Base-by-base conservation (phyloP, 1,284 basidiomycete genomes). In the Ganoderma boninense region DNA sequence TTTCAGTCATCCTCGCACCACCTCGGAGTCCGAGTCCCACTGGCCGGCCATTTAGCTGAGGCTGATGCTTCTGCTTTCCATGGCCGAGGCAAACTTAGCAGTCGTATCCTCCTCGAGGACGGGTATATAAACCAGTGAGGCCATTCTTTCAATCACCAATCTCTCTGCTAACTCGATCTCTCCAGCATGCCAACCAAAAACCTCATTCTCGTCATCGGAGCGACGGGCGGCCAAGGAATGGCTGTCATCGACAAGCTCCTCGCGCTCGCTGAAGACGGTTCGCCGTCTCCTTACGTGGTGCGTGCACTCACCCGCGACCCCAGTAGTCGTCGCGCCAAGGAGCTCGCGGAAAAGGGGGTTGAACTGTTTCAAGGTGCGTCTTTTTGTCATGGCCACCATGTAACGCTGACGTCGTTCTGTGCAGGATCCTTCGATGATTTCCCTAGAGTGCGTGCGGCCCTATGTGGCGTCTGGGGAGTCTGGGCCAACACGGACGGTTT, bases 211-310 rank as follows among this genome's bases (percentile, higher is more conserved):
- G 85, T 87, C 67, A 82, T 87, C 46, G 86, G 87, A 57, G 87
- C 84, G 2, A 88, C 87, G 23, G 86, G 87, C 62, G 84, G 83
- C 3, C 87, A 87, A 71, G 87, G 87, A n/a, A 74, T 84, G 54
- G 81, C 83, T 29, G 83, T 87, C 68, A 80, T 87, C 65, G 80
- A 85, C 68, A 82, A 80, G 40, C 77, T 87, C 16, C 80, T 87
- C 35, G 79, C 78, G 8, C 80, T 80, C 5, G 70, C 71, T 52
- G 70, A 77, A 29, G 82, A 85, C 67, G 84, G 84, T 14, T 75
- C 80, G 7, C 81, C 84, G 0, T 85, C 85, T 29, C 85, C 85
- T 0, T 88, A 86, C 74, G 74, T 78, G 13, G 79, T 88, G 3
- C 83, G 86, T 38, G 85, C 84, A 0, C 79, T 88, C 68, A 87